phyloP scores from a whole-genome alignment of 2,329 filamentous ascomycete genomes.

The Shiraia bambusicola region DNA sequence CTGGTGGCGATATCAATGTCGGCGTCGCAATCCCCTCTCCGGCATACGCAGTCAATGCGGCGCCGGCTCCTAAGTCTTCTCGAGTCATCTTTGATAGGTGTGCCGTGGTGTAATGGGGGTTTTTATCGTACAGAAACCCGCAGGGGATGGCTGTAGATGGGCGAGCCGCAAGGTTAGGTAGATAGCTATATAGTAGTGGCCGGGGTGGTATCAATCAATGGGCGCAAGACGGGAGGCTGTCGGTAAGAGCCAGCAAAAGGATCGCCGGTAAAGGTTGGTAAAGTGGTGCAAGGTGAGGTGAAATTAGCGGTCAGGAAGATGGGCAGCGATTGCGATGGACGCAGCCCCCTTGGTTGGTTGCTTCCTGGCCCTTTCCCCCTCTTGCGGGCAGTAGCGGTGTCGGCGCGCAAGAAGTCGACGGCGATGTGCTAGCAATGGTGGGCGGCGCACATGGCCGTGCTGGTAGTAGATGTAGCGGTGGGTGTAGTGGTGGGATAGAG shows the following conservation, averaged over 20 bases:
- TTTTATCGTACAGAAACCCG: neutral
- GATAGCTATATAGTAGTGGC: conserved; percentile 1
- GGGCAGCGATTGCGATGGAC: conserved; percentile 14
- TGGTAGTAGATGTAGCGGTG: too few species aligned
- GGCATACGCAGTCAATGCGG: conserved; percentile 15
- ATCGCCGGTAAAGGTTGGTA: conserved; percentile 5
- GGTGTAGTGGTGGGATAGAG: too few species aligned
- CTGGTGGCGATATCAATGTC: conserved; percentile 56
- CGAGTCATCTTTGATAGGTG: conserved; percentile 22
- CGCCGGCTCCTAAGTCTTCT: conserved; percentile 16
- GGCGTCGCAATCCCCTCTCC: conserved; percentile 45
- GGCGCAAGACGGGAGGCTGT: too few species aligned
- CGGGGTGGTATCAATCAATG: too few species aligned
- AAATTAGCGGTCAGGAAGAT: conserved; percentile 19
- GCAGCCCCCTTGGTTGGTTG: too few species aligned
- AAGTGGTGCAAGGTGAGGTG: conserved; percentile 6
- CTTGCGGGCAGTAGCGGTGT: conserved; percentile 9
- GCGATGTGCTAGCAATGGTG: conserved; percentile 6
- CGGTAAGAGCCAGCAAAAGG: conserved; percentile 6
- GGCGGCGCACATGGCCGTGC: conserved; percentile 12
- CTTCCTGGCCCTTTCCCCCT: conserved; percentile 17
- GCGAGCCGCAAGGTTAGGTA: conserved; percentile 2
- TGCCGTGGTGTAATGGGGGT: conserved; percentile 8
- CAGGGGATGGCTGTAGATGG: conserved; percentile 1
- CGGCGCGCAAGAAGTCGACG: conserved; percentile 11